These are phyloP conservation scores for Diutina sp. DNA, from an alignment of 1,139 yeast genomes.

Conservation along the genomic window DNA sequence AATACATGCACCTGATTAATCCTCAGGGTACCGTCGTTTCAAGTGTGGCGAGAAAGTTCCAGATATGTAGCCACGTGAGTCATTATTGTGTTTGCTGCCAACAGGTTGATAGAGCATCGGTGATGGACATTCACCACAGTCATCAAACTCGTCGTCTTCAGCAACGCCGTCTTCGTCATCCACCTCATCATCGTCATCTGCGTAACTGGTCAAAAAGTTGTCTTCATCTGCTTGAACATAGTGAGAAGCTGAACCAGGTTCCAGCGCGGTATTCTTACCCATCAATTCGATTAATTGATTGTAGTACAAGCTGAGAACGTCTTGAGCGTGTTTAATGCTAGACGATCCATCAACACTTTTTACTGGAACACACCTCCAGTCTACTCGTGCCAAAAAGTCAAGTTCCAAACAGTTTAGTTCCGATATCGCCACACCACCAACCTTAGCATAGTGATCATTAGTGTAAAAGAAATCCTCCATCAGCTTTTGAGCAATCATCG, in stretches of 20 bases:
- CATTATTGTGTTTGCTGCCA: neutral
- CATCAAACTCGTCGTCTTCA: constrained; percentile 33
- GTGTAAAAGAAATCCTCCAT: constrained; percentile 92
- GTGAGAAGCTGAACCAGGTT: neutral
- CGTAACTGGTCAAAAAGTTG: neutral
- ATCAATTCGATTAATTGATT: constrained; percentile 48
- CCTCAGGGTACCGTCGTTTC: neutral
- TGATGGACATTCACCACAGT: neutral
- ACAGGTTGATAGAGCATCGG: neutral
- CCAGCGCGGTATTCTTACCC: constrained; percentile 21
- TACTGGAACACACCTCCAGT: constrained; percentile 44
- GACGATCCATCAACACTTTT: constrained; percentile 11
- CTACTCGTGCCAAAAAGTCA: constrained; percentile 72
- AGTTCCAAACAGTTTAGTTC: constrained; percentile 82
- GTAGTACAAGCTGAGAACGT: constrained; percentile 40
- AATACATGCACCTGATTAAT: constrained; percentile 10
- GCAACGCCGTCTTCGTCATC: constrained; percentile 11
- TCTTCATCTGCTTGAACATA: neutral
- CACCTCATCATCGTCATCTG: constrained; percentile 3
- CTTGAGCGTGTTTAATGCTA: constrained; percentile 28
- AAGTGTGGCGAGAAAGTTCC: neutral
- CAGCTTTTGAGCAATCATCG: constrained; percentile 85
- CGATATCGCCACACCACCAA: constrained; percentile 81
- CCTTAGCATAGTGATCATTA: constrained; percentile 86
- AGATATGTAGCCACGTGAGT: neutral